Percentiles rank a stretch among this genome's conserved stretches.
Conservation (phyloP, 345 rosid genomes). For the Acer yangbiense region DNA sequence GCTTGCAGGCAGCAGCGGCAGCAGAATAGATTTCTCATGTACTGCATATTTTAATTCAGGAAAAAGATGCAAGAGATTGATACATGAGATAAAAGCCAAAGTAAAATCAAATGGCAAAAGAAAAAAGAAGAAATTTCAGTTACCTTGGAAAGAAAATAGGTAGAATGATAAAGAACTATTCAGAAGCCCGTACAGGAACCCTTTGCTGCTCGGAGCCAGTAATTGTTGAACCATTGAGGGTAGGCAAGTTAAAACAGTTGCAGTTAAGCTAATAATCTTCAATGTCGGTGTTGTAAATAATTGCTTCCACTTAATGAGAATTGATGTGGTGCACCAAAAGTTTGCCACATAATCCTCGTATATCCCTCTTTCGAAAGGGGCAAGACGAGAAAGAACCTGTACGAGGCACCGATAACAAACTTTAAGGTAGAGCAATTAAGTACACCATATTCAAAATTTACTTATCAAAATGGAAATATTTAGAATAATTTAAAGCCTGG, state of each 20-base stretch:
- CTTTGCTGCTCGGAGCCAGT: slow-evolving; percentile 68
- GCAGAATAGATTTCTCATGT: slow-evolving; percentile 93
- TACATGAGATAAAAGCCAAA: slow-evolving; percentile 4
- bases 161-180: slow-evolving; percentile 88
- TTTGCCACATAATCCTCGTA: slow-evolving; percentile 97
- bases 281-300: slow-evolving; percentile 59
- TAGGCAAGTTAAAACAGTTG: slow-evolving; percentile 63
- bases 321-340: slow-evolving; percentile 89
- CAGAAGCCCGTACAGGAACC: slow-evolving; percentile 77
- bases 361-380: slow-evolving; percentile 97
- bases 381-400: slow-evolving; percentile 88
- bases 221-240: slow-evolving; percentile 96
- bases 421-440: not conserved
- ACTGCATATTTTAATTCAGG: slow-evolving; percentile 51
- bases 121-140: slow-evolving; percentile 8
- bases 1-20: slow-evolving; percentile 88
- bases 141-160: slow-evolving; percentile 91
- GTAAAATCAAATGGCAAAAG: not conserved
- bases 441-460: not conserved
- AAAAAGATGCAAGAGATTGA: slow-evolving; percentile 6
- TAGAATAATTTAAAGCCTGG: not conserved
- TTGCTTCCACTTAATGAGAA: slow-evolving; percentile 85
- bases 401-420: slow-evolving; percentile 22
- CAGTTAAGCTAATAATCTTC: slow-evolving; percentile 59
- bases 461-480: not conserved